Conservation (phyloP, 2,329 filamentous ascomycete genomes). For the Fusarium sublunatum region DNA sequence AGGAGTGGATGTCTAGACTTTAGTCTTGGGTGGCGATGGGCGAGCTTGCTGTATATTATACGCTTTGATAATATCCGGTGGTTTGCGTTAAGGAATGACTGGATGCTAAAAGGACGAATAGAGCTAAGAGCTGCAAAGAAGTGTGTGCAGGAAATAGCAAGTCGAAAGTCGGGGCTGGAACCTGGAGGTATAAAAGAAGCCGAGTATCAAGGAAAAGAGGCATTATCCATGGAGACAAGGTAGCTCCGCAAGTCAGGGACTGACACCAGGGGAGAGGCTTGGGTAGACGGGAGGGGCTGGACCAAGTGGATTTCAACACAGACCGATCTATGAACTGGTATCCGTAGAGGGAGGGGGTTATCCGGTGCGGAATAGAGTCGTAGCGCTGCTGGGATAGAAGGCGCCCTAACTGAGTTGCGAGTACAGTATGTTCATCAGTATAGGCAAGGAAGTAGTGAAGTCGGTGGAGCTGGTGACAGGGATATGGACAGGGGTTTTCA, state of each 20-base stretch:
- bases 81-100: conserved; percentile 47
- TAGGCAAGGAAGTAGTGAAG: conserved; percentile 43
- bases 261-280: conserved; percentile 44
- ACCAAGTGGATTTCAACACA: conserved; percentile 43
- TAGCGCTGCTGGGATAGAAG: conserved; percentile 39
- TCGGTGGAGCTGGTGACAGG: conserved; percentile 34
- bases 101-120: conserved; percentile 37
- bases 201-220: conserved; percentile 44
- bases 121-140: conserved; percentile 42
- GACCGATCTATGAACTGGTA: conserved; percentile 46
- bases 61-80: conserved; percentile 35
- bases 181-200: conserved; percentile 49
- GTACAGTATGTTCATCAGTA: conserved; percentile 42
- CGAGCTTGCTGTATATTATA: conserved; percentile 42
- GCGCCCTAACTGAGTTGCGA: conserved; percentile 36
- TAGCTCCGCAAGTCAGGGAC: conserved; percentile 44
- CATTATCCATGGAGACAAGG: conserved; percentile 47
- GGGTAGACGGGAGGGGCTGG: conserved; percentile 45
- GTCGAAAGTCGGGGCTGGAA: conserved; percentile 45
- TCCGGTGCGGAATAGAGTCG: conserved; percentile 43
- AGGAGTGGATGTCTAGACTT: conserved; percentile 31
- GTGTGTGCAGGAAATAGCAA: conserved; percentile 41
- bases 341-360: conserved; percentile 22
- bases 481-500: conserved; percentile 27
- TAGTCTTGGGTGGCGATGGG: conserved; percentile 26